These are phyloP conservation scores for Nakazawaea siamensis DNA, from an alignment of 805 yeast species.

Conservation along the genomic window DNA sequence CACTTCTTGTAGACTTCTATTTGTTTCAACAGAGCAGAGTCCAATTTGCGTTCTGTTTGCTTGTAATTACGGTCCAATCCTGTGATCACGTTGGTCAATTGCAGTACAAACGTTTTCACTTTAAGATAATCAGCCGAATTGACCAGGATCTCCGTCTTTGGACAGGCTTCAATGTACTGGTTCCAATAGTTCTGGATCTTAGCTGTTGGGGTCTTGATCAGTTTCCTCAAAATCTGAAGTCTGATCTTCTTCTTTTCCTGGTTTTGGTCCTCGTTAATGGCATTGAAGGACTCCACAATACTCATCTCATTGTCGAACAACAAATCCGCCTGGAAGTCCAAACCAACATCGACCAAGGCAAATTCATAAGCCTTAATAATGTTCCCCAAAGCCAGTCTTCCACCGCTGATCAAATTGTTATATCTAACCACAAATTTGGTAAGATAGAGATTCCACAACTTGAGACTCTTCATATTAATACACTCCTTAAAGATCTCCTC, in stretches of 20 bases:
- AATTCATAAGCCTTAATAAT: conserved; percentile 79
- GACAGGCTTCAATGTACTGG: conserved; percentile 33
- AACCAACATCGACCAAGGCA: conserved; percentile 71
- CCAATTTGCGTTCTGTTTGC: conserved; percentile 14
- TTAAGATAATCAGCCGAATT: conserved; percentile 79
- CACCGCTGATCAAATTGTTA: conserved; percentile 68
- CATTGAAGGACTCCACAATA: conserved; percentile 71
- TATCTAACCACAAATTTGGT: conserved; percentile 14
- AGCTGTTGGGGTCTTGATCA: conserved; percentile 67
- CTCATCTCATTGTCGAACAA: conserved; percentile 82
- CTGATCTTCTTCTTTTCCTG: conserved; percentile 73
- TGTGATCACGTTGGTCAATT: conserved; percentile 52
- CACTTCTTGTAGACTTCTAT: conserved; percentile 58
- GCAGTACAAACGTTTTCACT: conserved; percentile 71
- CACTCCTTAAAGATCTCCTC: conserved; percentile 61
- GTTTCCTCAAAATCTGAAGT: conserved; percentile 62
- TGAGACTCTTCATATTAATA: conserved; percentile 55
- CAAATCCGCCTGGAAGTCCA: conserved; percentile 61
- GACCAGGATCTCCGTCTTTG: conserved; percentile 46
- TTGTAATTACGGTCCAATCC: conserved; percentile 34
- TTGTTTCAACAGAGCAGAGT: conserved; percentile 27
- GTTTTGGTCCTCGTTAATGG: conserved; percentile 75
- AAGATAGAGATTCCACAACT: conserved; percentile 71
- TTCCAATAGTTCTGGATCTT: conserved; percentile 77
- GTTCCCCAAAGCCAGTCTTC: conserved; percentile 66